These are phyloP conservation scores for Neckera pumila DNA, from an alignment of 225 moss, liverwort and hornwort genomes.

Conservation along the genomic window DNA sequence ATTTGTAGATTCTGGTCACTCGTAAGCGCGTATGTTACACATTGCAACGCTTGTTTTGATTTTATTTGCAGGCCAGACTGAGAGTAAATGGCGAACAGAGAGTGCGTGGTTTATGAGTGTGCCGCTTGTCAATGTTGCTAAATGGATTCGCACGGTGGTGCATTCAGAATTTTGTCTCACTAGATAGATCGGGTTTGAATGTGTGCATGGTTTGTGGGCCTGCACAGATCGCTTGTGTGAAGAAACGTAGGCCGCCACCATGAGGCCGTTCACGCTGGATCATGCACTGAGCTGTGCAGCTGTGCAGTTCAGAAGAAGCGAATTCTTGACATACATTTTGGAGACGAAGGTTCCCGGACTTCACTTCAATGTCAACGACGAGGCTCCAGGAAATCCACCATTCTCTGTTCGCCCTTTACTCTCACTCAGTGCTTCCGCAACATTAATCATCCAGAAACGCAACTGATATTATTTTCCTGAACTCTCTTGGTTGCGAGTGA, in stretches of 20 bases:
- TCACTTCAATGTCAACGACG: no score
- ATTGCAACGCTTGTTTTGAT: background rate
- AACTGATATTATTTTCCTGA: no score
- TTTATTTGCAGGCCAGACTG: background rate
- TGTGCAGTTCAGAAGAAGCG: no score
- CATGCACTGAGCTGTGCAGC: background rate
- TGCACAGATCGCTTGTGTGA: background rate
- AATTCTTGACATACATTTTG: no score
- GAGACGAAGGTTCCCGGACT: no score
- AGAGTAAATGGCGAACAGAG: no score
- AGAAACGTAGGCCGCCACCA: background rate
- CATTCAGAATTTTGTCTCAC: no score
- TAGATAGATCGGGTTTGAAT: background rate
- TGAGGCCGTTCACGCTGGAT: background rate
- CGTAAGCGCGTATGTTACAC: background rate
- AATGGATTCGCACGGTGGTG: background rate
- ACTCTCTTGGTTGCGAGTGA: no score
- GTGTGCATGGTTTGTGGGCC: background rate
- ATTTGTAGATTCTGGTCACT: background rate
- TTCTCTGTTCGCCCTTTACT: no score
- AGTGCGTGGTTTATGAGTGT: background rate
- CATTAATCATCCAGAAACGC: no score
- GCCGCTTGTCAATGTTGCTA: background rate
- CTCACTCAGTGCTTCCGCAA: no score
- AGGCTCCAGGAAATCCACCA: no score